Conservation (phyloP, 2,329 filamentous ascomycete species). For the Cladosporium colombiae region DNA sequence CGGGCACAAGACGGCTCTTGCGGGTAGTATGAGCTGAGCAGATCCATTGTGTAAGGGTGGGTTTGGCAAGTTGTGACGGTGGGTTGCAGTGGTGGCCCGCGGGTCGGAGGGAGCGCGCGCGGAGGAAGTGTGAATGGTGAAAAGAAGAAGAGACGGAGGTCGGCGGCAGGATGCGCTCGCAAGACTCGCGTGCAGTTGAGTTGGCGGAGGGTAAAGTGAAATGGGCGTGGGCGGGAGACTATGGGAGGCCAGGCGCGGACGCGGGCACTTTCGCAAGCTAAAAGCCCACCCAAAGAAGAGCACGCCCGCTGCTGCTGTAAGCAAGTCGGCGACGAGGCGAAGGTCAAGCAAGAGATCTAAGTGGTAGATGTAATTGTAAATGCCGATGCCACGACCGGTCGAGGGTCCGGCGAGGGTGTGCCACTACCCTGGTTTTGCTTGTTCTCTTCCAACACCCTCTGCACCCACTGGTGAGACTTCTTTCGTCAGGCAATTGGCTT, state of each 20-base stretch:
- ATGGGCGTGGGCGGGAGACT: slow-evolving; percentile 1
- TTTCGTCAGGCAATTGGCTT: not conserved
- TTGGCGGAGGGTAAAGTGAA: not conserved
- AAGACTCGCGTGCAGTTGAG: not conserved
- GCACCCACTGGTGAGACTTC: not conserved
- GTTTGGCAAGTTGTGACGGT: not conserved
- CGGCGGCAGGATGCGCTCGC: not conserved
- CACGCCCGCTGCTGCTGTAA: not conserved
- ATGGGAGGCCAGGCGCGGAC: slow-evolving; percentile 4
- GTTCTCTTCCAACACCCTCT: not conserved
- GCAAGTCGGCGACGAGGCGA: not conserved
- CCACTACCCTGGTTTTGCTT: not conserved
- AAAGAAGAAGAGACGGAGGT: slow-evolving; percentile 6
- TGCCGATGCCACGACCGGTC: slow-evolving; percentile 3
- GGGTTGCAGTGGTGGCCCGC: not conserved
- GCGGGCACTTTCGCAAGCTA: slow-evolving; percentile 16
- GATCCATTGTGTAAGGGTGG: slow-evolving; percentile 12
- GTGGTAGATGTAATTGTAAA: not conserved
- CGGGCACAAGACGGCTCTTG: slow-evolving; percentile 19
- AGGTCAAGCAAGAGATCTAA: not conserved
- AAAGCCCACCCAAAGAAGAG: slow-evolving; percentile 9
- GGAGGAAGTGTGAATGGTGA: not conserved
- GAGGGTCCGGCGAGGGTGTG: slow-evolving; percentile 2
- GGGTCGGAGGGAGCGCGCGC: not conserved
- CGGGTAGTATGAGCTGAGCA: slow-evolving; percentile 11